Conservation (phyloP, 352 stramenopile genomes). For the Phytophthora syringae region DNA sequence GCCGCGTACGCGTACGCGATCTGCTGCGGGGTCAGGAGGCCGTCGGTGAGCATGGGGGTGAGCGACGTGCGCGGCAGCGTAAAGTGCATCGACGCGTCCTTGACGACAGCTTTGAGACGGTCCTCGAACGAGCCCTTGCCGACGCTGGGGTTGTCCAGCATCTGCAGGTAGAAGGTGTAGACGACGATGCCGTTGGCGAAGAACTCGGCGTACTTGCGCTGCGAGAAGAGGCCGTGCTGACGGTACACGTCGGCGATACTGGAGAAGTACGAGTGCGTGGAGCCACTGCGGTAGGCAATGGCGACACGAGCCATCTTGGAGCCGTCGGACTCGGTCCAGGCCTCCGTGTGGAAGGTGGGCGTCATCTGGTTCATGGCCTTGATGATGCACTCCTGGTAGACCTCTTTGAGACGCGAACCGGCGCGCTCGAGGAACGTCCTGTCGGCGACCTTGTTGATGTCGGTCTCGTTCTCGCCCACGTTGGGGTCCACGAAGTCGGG, state of each 20-base stretch:
- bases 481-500: conserved; percentile 69
- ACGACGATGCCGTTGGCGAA: conserved; percentile 88
- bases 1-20: conserved; percentile 88
- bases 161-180: conserved; percentile 87
- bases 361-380: conserved; percentile 81
- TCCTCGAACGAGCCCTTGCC: conserved; percentile 72
- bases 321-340: conserved; percentile 75
- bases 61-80: conserved; percentile 85
- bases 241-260: conserved; percentile 88
- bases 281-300: conserved; percentile 77
- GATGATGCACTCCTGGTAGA: conserved; percentile 84
- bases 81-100: conserved; percentile 85
- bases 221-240: conserved; percentile 82
- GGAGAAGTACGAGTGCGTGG: conserved; percentile 89
- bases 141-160: conserved; percentile 60
- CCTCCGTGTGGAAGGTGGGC: conserved; percentile 80
- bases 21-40: conserved; percentile 75
- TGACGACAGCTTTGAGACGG: conserved; percentile 66
- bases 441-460: conserved; percentile 81
- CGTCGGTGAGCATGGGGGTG: conserved; percentile 82
- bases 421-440: conserved; percentile 80
- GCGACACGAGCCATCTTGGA: conserved; percentile 83
- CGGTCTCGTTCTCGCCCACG: conserved; percentile 63
- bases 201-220: conserved; percentile 87
- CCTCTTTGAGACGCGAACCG: conserved; percentile 65